These are phyloP conservation scores for Pyrenophora teres DNA, from an alignment of 2,329 filamentous ascomycete genomes.

Conservation along the genomic window DNA sequence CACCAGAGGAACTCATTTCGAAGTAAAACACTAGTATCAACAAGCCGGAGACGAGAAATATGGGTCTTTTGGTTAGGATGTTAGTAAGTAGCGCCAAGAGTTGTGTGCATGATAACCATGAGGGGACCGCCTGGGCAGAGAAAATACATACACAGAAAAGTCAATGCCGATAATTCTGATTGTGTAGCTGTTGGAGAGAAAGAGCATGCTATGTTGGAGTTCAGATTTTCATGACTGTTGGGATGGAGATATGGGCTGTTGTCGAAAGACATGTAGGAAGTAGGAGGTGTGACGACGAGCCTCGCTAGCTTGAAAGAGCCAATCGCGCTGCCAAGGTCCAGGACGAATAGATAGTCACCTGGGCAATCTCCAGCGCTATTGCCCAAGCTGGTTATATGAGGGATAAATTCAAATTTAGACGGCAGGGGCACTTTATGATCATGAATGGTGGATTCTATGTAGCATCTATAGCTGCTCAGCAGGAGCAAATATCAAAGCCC, in stretches of 20 bases:
- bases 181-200: not conserved
- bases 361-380: not conserved
- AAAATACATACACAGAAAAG: conserved; percentile 7
- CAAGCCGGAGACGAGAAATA: conserved; percentile 16
- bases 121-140: not conserved
- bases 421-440: not conserved
- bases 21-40: conserved; percentile 16
- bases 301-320: conserved; percentile 10
- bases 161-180: conserved; percentile 8
- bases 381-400: not conserved
- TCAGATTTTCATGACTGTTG: conserved; percentile 7
- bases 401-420: not conserved
- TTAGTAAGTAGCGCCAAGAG: not conserved
- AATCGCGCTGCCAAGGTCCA: conserved; percentile 6
- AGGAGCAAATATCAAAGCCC: conserved; percentile 1
- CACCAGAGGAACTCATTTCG: conserved; percentile 3
- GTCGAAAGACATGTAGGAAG: not conserved
- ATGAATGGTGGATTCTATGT: conserved; percentile 15
- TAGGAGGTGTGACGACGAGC: not conserved
- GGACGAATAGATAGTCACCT: conserved; percentile 1
- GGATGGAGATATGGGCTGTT: not conserved
- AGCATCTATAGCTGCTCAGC: conserved; percentile 5
- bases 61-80: conserved; percentile 11
- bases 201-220: conserved; percentile 6
- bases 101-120: no score